phyloP scores from a whole-genome alignment of 805 yeast genomes.

The Wickerhamomyces chaumierensis region DNA sequence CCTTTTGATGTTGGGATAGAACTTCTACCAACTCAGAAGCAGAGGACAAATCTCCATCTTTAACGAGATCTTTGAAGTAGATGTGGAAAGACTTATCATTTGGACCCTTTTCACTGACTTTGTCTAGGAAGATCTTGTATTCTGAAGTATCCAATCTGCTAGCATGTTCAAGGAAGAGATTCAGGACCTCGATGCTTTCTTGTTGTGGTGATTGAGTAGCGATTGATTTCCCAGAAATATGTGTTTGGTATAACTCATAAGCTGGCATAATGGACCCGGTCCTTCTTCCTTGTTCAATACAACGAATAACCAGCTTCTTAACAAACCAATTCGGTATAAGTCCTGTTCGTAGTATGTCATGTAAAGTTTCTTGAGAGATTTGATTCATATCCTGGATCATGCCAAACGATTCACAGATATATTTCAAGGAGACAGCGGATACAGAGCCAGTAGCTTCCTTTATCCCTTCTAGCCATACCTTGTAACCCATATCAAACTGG shows the following conservation, averaged over 20 bases:
- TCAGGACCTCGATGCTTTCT: not conserved
- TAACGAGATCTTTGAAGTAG: not conserved
- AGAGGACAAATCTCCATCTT: not conserved
- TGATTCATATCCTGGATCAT: not conserved
- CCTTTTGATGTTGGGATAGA: conserved; percentile 11
- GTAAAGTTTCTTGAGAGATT: not conserved
- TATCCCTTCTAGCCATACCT: not conserved
- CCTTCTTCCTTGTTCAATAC: not conserved
- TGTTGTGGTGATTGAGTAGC: not conserved
- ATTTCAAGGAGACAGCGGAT: too few relatives aligned
- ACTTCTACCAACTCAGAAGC: conserved; percentile 7
- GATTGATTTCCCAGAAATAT: too few relatives aligned
- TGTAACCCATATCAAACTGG: not conserved
- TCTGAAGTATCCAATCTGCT: not conserved
- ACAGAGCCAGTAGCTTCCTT: too few relatives aligned
- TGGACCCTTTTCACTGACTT: not conserved
- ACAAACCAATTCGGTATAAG: not conserved
- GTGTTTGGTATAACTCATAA: not conserved
- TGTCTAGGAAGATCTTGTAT: not conserved
- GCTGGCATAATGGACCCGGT: not conserved
- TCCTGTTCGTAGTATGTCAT: not conserved
- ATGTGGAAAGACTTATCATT: not conserved
- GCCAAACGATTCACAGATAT: not conserved
- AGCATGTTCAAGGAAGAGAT: not conserved
- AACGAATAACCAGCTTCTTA: not conserved